Conservation (phyloP, 805 yeast species). For the Candida xyloterini region DNA sequence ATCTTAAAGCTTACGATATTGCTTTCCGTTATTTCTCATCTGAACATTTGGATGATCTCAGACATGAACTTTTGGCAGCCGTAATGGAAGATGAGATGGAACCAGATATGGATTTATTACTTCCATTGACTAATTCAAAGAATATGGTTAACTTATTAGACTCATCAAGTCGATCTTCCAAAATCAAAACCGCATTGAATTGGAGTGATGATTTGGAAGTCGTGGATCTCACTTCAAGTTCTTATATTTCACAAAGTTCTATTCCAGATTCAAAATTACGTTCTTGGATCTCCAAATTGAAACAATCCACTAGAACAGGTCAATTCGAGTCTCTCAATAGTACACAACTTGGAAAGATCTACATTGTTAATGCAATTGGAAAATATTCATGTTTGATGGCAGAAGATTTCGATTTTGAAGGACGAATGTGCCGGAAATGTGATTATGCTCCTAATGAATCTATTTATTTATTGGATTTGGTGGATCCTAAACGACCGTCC, state of each 20-base stretch:
- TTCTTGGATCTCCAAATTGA: slow-evolving; percentile 13
- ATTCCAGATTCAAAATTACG: slow-evolving; percentile 4
- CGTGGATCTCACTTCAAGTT: slow-evolving; percentile 17
- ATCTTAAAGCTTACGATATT: slow-evolving; percentile 3
- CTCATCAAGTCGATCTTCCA: slow-evolving; percentile 6
- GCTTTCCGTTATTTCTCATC: slow-evolving; percentile 17
- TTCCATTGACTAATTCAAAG: slow-evolving; percentile 14
- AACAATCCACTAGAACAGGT: slow-evolving; percentile 1
- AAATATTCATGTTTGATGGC: slow-evolving; percentile 41
- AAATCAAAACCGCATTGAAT: slow-evolving; percentile 3
- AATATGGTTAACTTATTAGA: slow-evolving; percentile 11
- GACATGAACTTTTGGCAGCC: slow-evolving; percentile 12
- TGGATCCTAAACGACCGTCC: slow-evolving; percentile 32
- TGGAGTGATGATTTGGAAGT: slow-evolving; percentile 5
- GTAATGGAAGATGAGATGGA: slow-evolving; percentile 3
- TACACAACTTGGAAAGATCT: slow-evolving; percentile 21
- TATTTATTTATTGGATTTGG: slow-evolving; percentile 13
- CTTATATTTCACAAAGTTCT: background rate
- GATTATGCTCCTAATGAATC: slow-evolving; percentile 22
- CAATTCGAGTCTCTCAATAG: slow-evolving; percentile 1
- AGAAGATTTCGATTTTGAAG: slow-evolving; percentile 34
- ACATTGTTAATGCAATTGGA: slow-evolving; percentile 39
- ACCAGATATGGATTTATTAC: slow-evolving; percentile 9
- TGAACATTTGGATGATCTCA: slow-evolving; percentile 11
- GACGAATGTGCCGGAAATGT: slow-evolving; percentile 39